Conservation (phyloP, 768 basidiomycete species). For the Calocera viscosa region DNA sequence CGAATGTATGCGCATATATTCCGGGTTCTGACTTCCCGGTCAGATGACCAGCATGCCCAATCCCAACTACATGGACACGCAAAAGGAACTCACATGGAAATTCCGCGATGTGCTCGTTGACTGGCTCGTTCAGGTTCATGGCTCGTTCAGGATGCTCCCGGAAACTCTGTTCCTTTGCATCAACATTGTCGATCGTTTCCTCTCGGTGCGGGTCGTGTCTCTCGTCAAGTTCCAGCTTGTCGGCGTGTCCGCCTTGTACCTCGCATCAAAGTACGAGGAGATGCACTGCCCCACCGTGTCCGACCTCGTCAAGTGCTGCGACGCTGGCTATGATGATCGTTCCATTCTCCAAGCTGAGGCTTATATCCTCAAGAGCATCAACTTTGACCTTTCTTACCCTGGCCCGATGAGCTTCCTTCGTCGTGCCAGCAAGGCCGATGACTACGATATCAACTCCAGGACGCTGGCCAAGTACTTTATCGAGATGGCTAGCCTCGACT, state of each 20-base stretch:
- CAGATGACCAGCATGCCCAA: slow-evolving; percentile 74
- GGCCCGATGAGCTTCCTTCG: slow-evolving; percentile 83
- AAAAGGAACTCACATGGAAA: slow-evolving; percentile 75
- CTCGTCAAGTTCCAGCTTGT: slow-evolving; percentile 81
- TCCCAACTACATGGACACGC: slow-evolving; percentile 70
- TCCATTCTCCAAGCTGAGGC: slow-evolving; percentile 83
- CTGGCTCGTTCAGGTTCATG: slow-evolving; percentile 88
- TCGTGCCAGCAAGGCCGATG: slow-evolving; percentile 84
- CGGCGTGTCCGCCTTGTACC: slow-evolving; percentile 74
- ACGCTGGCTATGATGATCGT: slow-evolving; percentile 58
- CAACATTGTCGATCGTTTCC: slow-evolving; percentile 67
- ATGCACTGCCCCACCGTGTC: slow-evolving; percentile 73
- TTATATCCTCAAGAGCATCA: slow-evolving; percentile 72
- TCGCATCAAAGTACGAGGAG: slow-evolving; percentile 88
- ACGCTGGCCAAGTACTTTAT: slow-evolving; percentile 85
- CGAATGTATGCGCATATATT: slow-evolving; percentile 9
- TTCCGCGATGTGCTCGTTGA: slow-evolving; percentile 83
- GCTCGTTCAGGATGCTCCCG: slow-evolving; percentile 69
- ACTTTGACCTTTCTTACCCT: slow-evolving; percentile 76
- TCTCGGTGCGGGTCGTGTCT: slow-evolving; percentile 57
- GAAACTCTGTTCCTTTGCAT: slow-evolving; percentile 84
- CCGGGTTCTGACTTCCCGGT: slow-evolving; percentile 10
- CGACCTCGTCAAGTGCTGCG: slow-evolving; percentile 69
- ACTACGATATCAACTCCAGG: slow-evolving; percentile 71
- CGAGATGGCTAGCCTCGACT: slow-evolving; percentile 74